A percentile compares a stretch with the other conserved stretches of the same genome.
Evolutionary conservation across 2,329 filamentous ascomycete species (phyloP).

Genomic region (Elsinoe batatas): DNA sequence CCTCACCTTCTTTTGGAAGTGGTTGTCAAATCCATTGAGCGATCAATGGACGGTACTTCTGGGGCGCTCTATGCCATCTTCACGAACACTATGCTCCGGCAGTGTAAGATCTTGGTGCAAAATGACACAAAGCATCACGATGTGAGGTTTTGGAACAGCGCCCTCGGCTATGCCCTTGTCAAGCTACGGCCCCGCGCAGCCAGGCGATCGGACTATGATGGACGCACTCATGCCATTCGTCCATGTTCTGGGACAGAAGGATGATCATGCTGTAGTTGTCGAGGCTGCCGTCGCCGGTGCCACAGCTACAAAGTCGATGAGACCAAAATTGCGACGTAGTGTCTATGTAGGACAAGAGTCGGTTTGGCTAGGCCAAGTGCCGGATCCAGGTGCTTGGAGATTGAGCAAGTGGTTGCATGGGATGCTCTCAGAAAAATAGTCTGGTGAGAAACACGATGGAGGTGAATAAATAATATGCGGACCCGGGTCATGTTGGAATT

Average conservation of each 20-base stretch:
- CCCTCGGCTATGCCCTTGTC: slow-evolving; percentile 64
- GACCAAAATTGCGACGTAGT: slow-evolving; percentile 70
- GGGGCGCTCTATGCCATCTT: slow-evolving; percentile 1
- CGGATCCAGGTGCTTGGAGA: slow-evolving; percentile 54
- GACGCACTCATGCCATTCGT: slow-evolving; percentile 88
- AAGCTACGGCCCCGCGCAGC: slow-evolving; percentile 79
- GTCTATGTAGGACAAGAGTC: slow-evolving; percentile 73
- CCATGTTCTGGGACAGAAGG: slow-evolving; percentile 43
- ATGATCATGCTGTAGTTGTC: slow-evolving; percentile 46
- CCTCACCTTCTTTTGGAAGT: background rate
- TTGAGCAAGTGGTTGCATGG: no score
- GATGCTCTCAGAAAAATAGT: slow-evolving; percentile 48
- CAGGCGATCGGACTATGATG: slow-evolving; percentile 80
- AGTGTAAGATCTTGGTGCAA: background rate
- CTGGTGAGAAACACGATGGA: no score
- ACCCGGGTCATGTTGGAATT: no score
- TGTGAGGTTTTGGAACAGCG: slow-evolving; percentile 51
- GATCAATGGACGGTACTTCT: background rate
- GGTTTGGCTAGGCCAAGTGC: slow-evolving; percentile 40
- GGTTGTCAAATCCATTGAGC: background rate
- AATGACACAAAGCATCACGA: slow-evolving; percentile 19
- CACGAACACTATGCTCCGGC: background rate
- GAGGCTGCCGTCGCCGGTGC: slow-evolving; percentile 65
- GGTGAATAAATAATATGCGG: no score
- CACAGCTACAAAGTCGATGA: slow-evolving; percentile 81